Evolutionary conservation across 768 basidiomycete genomes (phyloP), one percentile per base, ranked within the genome.

Genomic region (Mycena kentingensis): DNA sequence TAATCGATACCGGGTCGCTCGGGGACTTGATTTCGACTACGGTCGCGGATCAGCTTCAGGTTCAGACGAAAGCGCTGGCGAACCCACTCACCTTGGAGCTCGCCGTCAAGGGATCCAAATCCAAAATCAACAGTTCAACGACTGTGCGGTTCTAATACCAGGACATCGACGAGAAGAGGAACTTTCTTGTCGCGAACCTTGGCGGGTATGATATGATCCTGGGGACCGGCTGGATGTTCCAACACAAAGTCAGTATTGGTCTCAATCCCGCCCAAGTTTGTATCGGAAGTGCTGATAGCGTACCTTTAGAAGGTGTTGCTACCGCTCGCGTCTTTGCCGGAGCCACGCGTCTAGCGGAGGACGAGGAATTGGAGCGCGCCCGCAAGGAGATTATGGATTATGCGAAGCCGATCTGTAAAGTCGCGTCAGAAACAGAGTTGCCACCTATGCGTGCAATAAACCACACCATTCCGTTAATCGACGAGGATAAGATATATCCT

Each of bases 1-100:
- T 75, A 7, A 37, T 77, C n/a, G 73, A 76, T 43, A 64, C 68
- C 1, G 72, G 72, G 13, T 76, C 74, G 0, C 46, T 71, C 0
- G 67, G 69, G 2, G 75, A 75, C 46, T 75, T 77, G 34, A 67
- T 75, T 47, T 70, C 70, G 2, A 63, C 67, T 4, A 58, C 52
- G 4, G 18, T 73, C 4, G 72, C 62, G 8, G 68, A 74, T 51
- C 74, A 76, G 51, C 44, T 75, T 1, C 65, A 67, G 27, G 22
- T 73, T 0, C 55, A 63, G 28, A 48, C 52, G 2, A 49, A 52
- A 2, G 52, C 60, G 12, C 54, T 77, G 8, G 59, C 47, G 8
- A 71, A 64, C 35, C 73, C 73, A 1, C 32, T 77, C 13, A 51
- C 66, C 0, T 39, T 77, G 0, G 69, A 75, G 22, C 52, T 78